A percentile compares a stretch with the other conserved stretches of the same genome.
These are phyloP conservation scores for Blepharisma stoltei DNA, from an alignment of 73 alveolate species.

Conservation along the genomic window DNA sequence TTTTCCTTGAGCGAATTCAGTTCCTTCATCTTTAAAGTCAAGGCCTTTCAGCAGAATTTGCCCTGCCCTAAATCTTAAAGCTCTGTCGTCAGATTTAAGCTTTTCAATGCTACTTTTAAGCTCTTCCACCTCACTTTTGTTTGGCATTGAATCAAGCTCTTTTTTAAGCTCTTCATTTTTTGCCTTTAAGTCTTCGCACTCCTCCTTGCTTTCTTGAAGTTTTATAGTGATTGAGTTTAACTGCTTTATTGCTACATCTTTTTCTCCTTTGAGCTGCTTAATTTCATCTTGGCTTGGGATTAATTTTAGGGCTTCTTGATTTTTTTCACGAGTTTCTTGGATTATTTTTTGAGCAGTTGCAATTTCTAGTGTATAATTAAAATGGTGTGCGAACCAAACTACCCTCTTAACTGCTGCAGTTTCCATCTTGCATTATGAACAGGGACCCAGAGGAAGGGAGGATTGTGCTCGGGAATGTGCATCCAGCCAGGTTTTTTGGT, in stretches of 20 bases:
- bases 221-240: not conserved
- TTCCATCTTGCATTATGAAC: no score
- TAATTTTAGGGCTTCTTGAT: not conserved
- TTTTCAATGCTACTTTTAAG: not conserved
- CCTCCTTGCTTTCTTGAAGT: not conserved
- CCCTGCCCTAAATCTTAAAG: slow-evolving; percentile 29
- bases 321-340: not conserved
- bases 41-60: slow-evolving; percentile 2
- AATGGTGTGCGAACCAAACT: no score
- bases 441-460: no score
- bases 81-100: slow-evolving; percentile 1
- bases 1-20: not conserved
- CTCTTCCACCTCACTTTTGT: slow-evolving; percentile 15
- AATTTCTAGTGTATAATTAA: not conserved
- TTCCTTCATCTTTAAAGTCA: slow-evolving; percentile 12
- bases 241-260: not conserved
- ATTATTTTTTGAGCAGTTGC: not conserved
- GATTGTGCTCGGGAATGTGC: no score
- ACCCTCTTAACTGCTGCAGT: no score
- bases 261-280: not conserved
- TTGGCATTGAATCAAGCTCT: slow-evolving; percentile 14
- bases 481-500: no score
- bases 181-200: not conserved
- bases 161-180: not conserved
- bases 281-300: slow-evolving; percentile 2